Evolutionary conservation across 1,139 yeast genomes (phyloP), one percentile per base, ranked within the genome.

Genomic region (Protomyces macrosporus): DNA sequence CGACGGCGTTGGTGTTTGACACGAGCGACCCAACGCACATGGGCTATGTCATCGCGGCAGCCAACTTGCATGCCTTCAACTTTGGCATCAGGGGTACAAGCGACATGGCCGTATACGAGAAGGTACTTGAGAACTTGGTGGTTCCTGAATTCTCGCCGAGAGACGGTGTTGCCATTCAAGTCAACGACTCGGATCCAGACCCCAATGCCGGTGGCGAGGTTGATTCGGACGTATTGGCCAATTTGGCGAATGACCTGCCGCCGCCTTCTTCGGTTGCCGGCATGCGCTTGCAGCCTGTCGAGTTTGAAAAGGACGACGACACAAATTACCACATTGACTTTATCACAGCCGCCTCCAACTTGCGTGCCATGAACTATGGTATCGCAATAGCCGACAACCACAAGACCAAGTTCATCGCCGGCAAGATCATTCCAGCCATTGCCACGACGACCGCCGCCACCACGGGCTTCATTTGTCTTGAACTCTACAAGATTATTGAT

Each of bases 361-460:
- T 96, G 76, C 85, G 99, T 75, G 99, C 99, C 39, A 79, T 85
- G 75, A 93, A 91, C 76, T 93, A 95, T 74, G 82, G 85, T 53
- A 91, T 93, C 71, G 93, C 87, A 71, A 76, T 87, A 6, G 79
- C 79, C 16, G 91, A 87, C 73, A 81, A 83, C 59, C 81, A 83
- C 59, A 85, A 84, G 76, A 88, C 95, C 55, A 87, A 87, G 77
- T 85, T 87, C 71, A 87, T 88, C 75, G 80, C 80, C 30, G 69
- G 95, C 86, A 65, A 65, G 48, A 65, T 65, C 36, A 65, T 65
- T 70, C 99, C 99, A 10, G 98, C 98, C 16, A 93, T 93, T 79
- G 98, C 98, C 45, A 93, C 99, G 1, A 95, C 99, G 4, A 93
- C 99, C 30, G 96, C 97, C 10, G 80, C 91, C 71, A 98, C 93